Conservation (phyloP, 106 monocot genomes). For the Dendrobium nobile region DNA sequence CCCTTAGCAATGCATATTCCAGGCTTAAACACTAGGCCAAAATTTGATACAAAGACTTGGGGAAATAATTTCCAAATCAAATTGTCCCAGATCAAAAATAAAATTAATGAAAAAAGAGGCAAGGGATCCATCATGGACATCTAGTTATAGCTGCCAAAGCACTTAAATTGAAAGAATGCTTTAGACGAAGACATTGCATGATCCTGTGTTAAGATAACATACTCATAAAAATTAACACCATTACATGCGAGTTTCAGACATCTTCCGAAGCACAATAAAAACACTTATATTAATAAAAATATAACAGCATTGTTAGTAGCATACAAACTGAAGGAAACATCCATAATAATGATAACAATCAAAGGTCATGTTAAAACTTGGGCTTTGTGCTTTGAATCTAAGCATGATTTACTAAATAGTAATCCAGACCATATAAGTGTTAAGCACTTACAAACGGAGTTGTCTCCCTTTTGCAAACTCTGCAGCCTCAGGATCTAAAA, state of each 20-base stretch:
- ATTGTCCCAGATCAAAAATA: neutral
- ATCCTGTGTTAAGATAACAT: no score
- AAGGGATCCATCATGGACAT: no score
- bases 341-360: neutral
- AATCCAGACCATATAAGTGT: neutral
- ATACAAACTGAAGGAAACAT: neutral
- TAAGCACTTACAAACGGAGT: conserved; percentile 72
- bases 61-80: neutral
- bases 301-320: neutral
- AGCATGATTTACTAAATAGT: neutral
- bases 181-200: no score
- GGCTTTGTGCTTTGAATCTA: neutral
- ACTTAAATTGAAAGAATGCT: no score
- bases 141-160: no score
- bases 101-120: neutral
- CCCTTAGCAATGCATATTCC: neutral
- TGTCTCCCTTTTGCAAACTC: conserved; percentile 76
- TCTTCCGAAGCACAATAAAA: no score
- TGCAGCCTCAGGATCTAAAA: conserved; percentile 78
- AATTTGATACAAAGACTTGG: neutral
- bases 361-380: neutral
- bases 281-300: neutral
- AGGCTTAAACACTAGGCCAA: neutral
- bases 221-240: no score
- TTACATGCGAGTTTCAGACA: no score